Base-by-base conservation (phyloP, 345 rosid species). In the Murraya koenigii region DNA sequence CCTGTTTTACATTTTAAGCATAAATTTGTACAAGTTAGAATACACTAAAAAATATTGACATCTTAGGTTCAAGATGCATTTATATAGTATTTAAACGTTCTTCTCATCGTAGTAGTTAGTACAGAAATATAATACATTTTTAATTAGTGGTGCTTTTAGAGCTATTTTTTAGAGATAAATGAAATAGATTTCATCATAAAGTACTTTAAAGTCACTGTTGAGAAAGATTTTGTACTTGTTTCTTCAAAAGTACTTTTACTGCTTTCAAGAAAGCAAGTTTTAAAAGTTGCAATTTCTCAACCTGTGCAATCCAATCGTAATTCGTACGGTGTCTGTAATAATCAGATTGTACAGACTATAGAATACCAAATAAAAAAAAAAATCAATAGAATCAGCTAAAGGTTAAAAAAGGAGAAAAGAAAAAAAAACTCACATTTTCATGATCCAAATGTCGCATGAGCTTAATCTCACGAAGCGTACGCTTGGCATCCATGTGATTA, bases 381-480 rank as follows among this genome's bases (percentile, higher is more conserved):
- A 39, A 58, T 15, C 22, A 35, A 3, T 7, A 44, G 4, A 64
- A 49, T 44, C 3, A 32, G 72, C 26, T 44, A 44, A 11, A 11
- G 49, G 26, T 15, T 26, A 22, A 1, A 47, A 9, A n/a, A 30
- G 32, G 32, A 30, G 2, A 10, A 9, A 1, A 41, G 2, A 44
- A 33, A 23, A 23, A 69, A 26, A 55, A 0, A 76, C 91, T 83
- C 33, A 97, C 99, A 78, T 94, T 97, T 83, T 97, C 99, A 70
- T 94, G 98, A 88, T 93, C 94, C n/a, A 97, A 85, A 83, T 97
- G 99, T 36, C 92, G 97, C 76, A 97, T 92, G 62, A 97, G 94
- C 87, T 93, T 97, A 65, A 94, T 97, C 84, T 97, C 99, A 19
- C 98, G 95, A 80, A 94, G 99, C 63, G 99, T 94, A 13, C 99